A percentile compares a stretch with the other conserved stretches of the same genome.
phyloP scores from a whole-genome alignment of 208 protist genomes.

The Histomonas meleagridis region DNA sequence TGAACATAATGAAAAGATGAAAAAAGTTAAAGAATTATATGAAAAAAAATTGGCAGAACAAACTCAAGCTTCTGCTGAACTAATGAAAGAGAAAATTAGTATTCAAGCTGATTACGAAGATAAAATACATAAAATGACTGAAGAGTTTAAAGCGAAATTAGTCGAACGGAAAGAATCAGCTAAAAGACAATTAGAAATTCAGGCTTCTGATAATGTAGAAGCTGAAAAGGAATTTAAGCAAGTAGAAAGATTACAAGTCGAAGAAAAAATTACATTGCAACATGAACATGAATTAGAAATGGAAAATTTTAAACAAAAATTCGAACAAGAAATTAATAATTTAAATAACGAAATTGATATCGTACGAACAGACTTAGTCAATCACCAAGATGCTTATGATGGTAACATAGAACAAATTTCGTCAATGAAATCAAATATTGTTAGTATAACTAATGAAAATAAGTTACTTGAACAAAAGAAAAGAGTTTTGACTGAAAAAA shows the following conservation, averaged over 20 bases:
- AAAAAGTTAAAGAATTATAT: constrained; percentile 27
- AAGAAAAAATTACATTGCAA: not conserved
- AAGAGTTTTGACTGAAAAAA: not conserved
- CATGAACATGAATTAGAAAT: not conserved
- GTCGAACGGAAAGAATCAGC: not conserved
- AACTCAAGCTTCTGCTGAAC: not conserved
- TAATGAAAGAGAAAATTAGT: constrained; percentile 16
- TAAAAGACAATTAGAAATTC: not conserved
- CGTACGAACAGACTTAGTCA: not conserved
- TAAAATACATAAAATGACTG: constrained; percentile 13
- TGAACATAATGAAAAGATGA: not conserved
- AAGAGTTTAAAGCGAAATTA: constrained; percentile 8
- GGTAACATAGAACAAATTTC: not conserved
- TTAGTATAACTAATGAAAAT: not conserved
- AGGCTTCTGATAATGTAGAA: not conserved
- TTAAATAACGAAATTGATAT: not conserved
- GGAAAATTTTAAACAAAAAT: not conserved
- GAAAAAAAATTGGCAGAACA: constrained; percentile 24
- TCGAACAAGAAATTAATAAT: not conserved
- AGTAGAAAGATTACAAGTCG: not conserved
- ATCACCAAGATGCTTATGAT: constrained; percentile 18
- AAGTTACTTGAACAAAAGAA: not conserved
- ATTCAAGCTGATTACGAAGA: constrained; percentile 1
- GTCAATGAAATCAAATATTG: not conserved
- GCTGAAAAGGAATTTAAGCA: not conserved